Evolutionary conservation across 192 early-diverging fungal species (phyloP), one percentile per base, ranked within the genome.

Genomic region (Gonapodya sp.): DNA sequence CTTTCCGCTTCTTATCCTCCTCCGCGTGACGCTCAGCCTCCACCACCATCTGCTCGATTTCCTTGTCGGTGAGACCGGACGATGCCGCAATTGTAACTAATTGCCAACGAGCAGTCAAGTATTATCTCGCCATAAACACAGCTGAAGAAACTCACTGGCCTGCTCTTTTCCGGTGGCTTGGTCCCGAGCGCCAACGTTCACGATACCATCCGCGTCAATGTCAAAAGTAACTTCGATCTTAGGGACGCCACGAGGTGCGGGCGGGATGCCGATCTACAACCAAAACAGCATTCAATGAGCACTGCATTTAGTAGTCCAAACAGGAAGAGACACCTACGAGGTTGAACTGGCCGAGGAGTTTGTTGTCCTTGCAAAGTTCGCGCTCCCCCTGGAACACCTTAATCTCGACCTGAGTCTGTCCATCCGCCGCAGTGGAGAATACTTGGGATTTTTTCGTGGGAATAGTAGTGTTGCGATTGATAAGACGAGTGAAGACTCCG

Each of bases 381-480:
- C 97, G 94, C 91, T 99, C 97, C 80, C 97, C 97, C 86, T 99
- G 97, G 93, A 93, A 99, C 33, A 99, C 96, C 87, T 92, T 94
- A 87, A 99, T 96, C 84, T 98, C 94, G 80, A 99, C 96, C 80
- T 95, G 95, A 36, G 96, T 97, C 86, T 99, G 97, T 1, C 95
- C 96, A 84, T 99, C 97, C 36, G 95, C 95, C 8, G 97, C 96
- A 37, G 97, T 99, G 83, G 97, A 98, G 91, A 99, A 99, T 81
- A 95, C 92, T 87, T 99, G 97, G n/a, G 93, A 93, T 89, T 99
- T 99, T 89, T 99, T 99, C 87, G 97, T 99, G 34, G 97, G 97
- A 81, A 99, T 97, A 34, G 96, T 98, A 80, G 97, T 98, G 89
- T 99, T 99, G 81, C 96, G 91, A 87, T 92, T 95, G 88, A 99